Base-by-base conservation (phyloP, 2,329 filamentous ascomycete genomes). In the Exutisphaerella laricina region DNA sequence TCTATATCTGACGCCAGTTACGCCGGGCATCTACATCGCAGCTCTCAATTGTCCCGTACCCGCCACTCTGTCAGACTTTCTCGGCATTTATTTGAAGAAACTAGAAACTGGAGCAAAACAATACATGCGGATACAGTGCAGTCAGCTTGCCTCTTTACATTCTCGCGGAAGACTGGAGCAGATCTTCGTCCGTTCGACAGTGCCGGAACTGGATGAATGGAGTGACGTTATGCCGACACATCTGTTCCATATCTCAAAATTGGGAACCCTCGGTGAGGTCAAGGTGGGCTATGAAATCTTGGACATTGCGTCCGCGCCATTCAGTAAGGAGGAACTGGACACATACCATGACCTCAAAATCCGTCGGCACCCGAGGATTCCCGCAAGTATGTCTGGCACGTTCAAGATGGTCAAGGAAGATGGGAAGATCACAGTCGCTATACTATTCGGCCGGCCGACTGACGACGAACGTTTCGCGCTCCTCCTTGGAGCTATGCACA, bases 371-470 rank as follows among this genome's bases (percentile, higher is more conserved):
- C 33, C 33, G 14, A 17, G 33, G 5, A n/a, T 35, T 21, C 33
- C 33, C 3, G 18, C 20, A 3, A 5, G 8, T 6, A 35, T 21
- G 18, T 20, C 33, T 5, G 33, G 33, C 9, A 35, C 33, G 10
- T 35, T 35, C 33, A 35, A 23, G n/a, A 35, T 35, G 33, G n/a
- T 35, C 17, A 35, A 35, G 13, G 33, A 14, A 4, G 20, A 35
- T 20, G 33, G 33, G 17, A 17, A 20, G 9, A 35, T 35, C 18
- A 23, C 33, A 23, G 33, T 12, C 18, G 33, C 33, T 3, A 17
- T 35, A 9, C 18, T 35, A 8, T 20, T 35, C 33, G 33, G 33
- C 17, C 17, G 33, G 8, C 3, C 17, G 4, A 14, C 23, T 13
- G 33, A 35, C 13, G 18, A 35, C 20, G 33, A 35, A 35, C 33